Evolutionary conservation across 2,329 filamentous ascomycete species (phyloP).

Genomic region (Ilyonectria destructans): DNA sequence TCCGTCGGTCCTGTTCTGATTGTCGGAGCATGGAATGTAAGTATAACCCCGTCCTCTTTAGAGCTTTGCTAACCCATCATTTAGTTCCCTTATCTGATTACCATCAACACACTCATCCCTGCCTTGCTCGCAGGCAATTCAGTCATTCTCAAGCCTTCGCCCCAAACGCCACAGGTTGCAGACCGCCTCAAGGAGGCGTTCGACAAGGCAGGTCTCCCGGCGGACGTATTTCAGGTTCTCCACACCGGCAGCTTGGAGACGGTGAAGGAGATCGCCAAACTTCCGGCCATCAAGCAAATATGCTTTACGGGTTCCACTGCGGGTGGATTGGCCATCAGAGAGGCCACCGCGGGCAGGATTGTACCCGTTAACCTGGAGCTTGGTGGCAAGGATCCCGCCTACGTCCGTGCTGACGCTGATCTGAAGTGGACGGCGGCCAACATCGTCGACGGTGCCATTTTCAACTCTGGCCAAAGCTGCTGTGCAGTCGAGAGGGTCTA

Average conservation of each 20-base stretch:
- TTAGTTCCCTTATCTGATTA: conserved; percentile 93
- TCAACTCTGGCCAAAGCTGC: conserved; percentile 98
- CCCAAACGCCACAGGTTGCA: conserved; percentile 92
- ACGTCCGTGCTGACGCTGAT: conserved; percentile 89
- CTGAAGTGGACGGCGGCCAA: conserved; percentile 92
- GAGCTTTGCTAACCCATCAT: conserved; percentile 9
- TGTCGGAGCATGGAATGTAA: conserved; percentile 96
- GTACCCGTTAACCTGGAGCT: conserved; percentile 91
- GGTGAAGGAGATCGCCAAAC: conserved; percentile 50
- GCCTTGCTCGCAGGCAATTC: conserved; percentile 91
- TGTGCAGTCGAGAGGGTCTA: conserved; percentile 94
- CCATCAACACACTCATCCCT: conserved; percentile 92
- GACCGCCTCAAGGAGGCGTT: conserved; percentile 88
- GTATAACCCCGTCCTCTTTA: conserved; percentile 53
- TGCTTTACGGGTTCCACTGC: conserved; percentile 96
- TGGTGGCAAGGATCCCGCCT: conserved; percentile 95
- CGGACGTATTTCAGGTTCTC: conserved; percentile 91
- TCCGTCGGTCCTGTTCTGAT: conserved; percentile 92
- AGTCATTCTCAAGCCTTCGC: conserved; percentile 94
- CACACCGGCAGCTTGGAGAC: conserved; percentile 75
- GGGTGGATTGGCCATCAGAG: conserved; percentile 89
- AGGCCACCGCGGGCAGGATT: conserved; percentile 86
- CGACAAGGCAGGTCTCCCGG: conserved; percentile 83
- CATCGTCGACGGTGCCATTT: conserved; percentile 93
- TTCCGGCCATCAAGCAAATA: conserved; percentile 83